These are phyloP conservation scores for Colletotrichum cordylinicola DNA, from an alignment of 2,329 filamentous ascomycete species.

Conservation along the genomic window DNA sequence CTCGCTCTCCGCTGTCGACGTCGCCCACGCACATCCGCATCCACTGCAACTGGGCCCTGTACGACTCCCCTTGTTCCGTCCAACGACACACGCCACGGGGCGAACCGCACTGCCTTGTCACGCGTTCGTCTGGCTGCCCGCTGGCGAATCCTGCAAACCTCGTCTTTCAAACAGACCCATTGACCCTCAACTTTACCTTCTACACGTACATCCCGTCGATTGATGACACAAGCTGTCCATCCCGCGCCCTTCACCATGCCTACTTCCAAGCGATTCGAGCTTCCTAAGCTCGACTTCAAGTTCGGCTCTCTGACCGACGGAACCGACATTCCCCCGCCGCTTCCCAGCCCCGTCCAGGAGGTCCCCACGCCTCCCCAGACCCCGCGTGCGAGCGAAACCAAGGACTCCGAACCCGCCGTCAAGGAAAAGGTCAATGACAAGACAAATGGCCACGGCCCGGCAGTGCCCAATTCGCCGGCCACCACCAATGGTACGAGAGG, in stretches of 20 bases:
- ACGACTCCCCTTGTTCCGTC: background rate
- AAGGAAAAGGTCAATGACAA: constrained; percentile 24
- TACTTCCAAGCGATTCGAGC: constrained; percentile 52
- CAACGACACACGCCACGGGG: constrained; percentile 20
- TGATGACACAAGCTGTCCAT: constrained; percentile 8
- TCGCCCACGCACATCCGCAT: background rate
- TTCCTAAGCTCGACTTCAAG: constrained; percentile 63
- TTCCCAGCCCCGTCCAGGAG: constrained; percentile 59
- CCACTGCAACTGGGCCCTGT: constrained; percentile 3
- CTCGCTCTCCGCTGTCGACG: background rate
- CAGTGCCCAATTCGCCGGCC: constrained; percentile 17
- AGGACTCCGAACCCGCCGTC: constrained; percentile 24
- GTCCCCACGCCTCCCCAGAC: constrained; percentile 50
- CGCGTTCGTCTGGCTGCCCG: constrained; percentile 12
- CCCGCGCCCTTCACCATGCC: constrained; percentile 4
- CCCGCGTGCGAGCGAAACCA: constrained; percentile 28
- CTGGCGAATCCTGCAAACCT: constrained; percentile 18
- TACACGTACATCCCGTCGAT: constrained; percentile 4
- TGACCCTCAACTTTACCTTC: background rate
- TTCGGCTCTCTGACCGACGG: constrained; percentile 66
- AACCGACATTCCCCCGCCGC: constrained; percentile 64
- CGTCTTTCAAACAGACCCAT: constrained; percentile 1
- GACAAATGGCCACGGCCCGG: constrained; percentile 25
- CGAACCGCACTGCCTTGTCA: constrained; percentile 20
- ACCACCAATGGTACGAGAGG: constrained; percentile 50